Conservation (phyloP, 2,329 filamentous ascomycete species). For the Lachnellula suecica region DNA sequence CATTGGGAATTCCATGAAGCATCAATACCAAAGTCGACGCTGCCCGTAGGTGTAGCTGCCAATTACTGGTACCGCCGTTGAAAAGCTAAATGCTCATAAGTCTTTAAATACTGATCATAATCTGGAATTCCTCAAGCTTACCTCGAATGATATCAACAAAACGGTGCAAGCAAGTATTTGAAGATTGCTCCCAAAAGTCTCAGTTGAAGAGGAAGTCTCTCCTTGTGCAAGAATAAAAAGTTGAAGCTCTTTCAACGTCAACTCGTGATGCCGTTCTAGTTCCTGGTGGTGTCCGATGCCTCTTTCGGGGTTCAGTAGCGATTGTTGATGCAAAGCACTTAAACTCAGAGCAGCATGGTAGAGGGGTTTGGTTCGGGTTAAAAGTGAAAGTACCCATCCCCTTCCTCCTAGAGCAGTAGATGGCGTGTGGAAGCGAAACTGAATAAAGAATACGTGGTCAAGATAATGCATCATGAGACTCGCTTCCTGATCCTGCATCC, state of each 20-base stretch:
- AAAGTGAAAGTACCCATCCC: slow-evolving; percentile 58
- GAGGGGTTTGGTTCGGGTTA: slow-evolving; percentile 54
- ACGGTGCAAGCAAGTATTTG: slow-evolving; percentile 44
- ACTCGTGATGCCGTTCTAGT: background rate
- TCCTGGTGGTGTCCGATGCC: background rate
- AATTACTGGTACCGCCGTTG: background rate
- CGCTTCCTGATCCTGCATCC: no score
- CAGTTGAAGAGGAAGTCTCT: background rate
- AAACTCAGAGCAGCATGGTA: slow-evolving; percentile 56
- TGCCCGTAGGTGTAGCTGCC: background rate
- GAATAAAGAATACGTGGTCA: slow-evolving; percentile 60
- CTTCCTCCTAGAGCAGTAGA: slow-evolving; percentile 52
- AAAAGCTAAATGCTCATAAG: background rate
- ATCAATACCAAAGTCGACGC: background rate
- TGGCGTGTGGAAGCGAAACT: slow-evolving; percentile 62
- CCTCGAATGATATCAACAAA: slow-evolving; percentile 51
- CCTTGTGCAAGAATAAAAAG: background rate
- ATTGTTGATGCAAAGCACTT: slow-evolving; percentile 53
- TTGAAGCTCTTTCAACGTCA: background rate
- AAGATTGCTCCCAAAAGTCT: background rate
- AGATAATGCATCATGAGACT: slow-evolving; percentile 59
- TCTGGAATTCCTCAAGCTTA: background rate
- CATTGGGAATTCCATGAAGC: background rate
- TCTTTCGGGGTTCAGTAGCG: background rate
- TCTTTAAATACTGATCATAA: background rate